Evolutionary conservation across 2,329 filamentous ascomycete species (phyloP).

Genomic region (Didymella sp.): DNA sequence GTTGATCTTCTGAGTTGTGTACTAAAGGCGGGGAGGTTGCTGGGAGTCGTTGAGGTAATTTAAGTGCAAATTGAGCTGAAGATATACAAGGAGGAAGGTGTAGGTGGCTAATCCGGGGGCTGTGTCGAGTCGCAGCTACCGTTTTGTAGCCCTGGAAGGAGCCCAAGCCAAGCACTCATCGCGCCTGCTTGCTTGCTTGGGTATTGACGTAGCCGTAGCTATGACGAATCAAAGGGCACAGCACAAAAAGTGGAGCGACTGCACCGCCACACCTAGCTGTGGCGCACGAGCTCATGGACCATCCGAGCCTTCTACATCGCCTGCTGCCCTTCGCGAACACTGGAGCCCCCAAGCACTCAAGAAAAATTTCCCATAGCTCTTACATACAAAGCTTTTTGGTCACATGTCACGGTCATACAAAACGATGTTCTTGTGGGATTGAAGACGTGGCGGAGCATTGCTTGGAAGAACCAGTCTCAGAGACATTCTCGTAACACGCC

Average conservation of each 20-base stretch:
- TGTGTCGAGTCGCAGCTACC: constrained; percentile 11
- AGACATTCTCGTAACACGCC: too few relatives aligned
- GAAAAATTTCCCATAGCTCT: background rate
- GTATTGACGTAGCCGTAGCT: constrained; percentile 4
- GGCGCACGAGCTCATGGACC: background rate
- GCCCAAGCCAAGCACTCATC: constrained; percentile 14
- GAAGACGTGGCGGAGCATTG: background rate
- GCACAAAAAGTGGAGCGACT: background rate
- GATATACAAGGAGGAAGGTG: constrained; percentile 4
- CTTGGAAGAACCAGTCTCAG: too few relatives aligned
- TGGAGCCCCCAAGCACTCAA: background rate
- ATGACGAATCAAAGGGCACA: constrained; percentile 12
- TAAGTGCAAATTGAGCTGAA: background rate
- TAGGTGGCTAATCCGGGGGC: constrained; percentile 16
- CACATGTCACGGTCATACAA: background rate
- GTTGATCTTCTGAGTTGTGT: background rate
- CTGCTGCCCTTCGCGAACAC: background rate
- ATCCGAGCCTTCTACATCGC: constrained; percentile 1
- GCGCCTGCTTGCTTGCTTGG: constrained; percentile 12
- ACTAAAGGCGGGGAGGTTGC: background rate
- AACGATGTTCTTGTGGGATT: background rate
- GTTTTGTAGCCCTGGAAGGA: constrained; percentile 9
- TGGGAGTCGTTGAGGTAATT: background rate
- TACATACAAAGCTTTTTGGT: background rate
- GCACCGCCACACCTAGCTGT: background rate